Evolutionary conservation across 306 rosid genomes (phyloP), one percentile per base, ranked within the genome.

Genomic region (Canavalia ensiformis): DNA sequence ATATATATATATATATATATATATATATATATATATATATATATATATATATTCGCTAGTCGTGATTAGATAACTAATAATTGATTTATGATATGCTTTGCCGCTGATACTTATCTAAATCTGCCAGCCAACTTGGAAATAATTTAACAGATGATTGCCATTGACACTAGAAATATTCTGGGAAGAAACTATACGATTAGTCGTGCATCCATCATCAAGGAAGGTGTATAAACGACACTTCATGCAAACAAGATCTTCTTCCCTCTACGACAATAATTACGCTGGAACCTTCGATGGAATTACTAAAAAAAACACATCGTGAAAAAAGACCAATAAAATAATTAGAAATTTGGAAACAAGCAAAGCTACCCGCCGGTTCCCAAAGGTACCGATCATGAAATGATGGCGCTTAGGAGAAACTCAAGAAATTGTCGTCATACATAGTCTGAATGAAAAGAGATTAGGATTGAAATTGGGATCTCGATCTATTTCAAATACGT

Each of bases 251-350:
- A 70, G 1, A 64, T 45, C 10, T 52, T 45, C 18, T 64, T 54
- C 2, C 75, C 60, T 51, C 4, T 28, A 55, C 84, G 69, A 37
- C 68, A 7, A 46, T 31, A 66, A 65, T 47, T 51, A 77, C 12
- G 64, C 64, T 8, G 0, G 34, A 37, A 5, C 30, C 41, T 35
- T 49, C 25, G 7, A 46, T 47, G 37, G 29, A 13, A 33, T 46
- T 25, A 44, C n/a, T 58, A 18, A 18, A 18, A 42, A 5, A 4
- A 0, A 33, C 51, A 59, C 29, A 11, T 75, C 13, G 13, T 7
- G 31, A 11, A 6, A 45, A 45, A 45, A 4, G 0, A 18, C 25
- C 25, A 18, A 18, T 18, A 18, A 18, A 18, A 18, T 18, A 18
- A 18, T 18, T 18, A 18, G 25, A 18, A 18, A 18, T 18, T 18